Evolutionary conservation across 306 rosid species (phyloP).

Genomic region (Glycine latifolia): DNA sequence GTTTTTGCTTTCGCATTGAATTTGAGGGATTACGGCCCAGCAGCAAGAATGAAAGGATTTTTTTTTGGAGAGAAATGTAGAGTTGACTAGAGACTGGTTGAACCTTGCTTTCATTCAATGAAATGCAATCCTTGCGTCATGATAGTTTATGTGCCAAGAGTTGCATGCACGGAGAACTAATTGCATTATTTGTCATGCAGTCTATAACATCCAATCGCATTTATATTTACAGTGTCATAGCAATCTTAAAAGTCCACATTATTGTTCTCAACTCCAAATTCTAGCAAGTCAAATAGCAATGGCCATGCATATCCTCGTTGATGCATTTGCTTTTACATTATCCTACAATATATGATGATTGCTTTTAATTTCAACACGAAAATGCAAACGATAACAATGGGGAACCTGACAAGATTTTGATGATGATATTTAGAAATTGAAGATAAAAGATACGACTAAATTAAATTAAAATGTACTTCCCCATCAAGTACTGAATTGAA

Average conservation of each 20-base stretch:
- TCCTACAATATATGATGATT: neutral
- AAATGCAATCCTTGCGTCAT: neutral
- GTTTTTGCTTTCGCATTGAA: no score
- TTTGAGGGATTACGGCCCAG: no score
- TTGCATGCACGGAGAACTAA: slow-evolving; percentile 14
- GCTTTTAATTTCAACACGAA: neutral
- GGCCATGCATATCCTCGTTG: neutral
- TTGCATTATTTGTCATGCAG: neutral
- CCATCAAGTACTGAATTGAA: neutral
- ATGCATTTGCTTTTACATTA: neutral
- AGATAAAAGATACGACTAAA: neutral
- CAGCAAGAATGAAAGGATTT: no score
- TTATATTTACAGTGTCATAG: neutral
- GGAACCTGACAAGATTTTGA: neutral
- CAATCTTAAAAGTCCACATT: slow-evolving; percentile 2
- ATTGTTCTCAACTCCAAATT: neutral
- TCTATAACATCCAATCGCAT: neutral
- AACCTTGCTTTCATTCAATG: neutral
- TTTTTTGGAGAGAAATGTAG: no score
- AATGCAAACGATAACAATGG: neutral
- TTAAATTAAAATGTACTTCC: neutral
- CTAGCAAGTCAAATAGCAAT: neutral
- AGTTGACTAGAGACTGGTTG: no score
- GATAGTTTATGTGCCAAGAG: neutral
- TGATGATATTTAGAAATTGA: neutral